Base-by-base conservation (phyloP, 2,329 filamentous ascomycete genomes). In the Aureobasidium vineae region DNA sequence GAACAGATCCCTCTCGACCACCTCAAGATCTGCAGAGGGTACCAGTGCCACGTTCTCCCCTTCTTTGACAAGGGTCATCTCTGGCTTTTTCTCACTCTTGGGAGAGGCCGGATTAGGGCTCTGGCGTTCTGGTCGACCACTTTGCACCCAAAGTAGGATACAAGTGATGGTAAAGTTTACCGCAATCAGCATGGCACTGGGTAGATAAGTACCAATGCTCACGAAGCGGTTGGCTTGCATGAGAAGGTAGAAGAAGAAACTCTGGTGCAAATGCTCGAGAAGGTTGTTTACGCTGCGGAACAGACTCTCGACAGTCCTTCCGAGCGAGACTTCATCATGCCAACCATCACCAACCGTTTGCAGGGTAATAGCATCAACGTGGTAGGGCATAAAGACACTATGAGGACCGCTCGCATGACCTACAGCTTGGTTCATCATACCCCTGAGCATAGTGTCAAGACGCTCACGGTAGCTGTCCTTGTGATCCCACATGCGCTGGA, bases 211-310 rank as follows among this genome's bases (percentile, higher is more conserved):
- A 19, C 95, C 95, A 70, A 99, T 99, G 78, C 93, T 98, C 71
- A 98, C 95, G 75, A 99, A 99, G 13, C 93, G 88, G 73, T 95
- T 91, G 36, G 88, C 86, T 71, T 96, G 89, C 86, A 98, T 92
- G 52, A 99, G 84, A 61, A 99, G 82, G 77, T 99, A 99, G 80
- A 99, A 98, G 85, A 99, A 99, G 82, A 99, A 99, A 77, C 93
- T 97, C 79, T 99, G 95, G 76, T 99, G 95, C 68, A 99, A 83
- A 76, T 99, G 93, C 79, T 99, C 95, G 38, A 99, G 85, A 67
- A 99, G 80, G 75, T 99, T 99, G 80, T 99, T 99, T 77, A 99
- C 81, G 76, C 92, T 97, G 72, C 95, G 85, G 77, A 96, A 96
- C 3, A 95, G 85, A 72, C 92, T 92, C 79, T 99, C 95, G 5